phyloP scores from a whole-genome alignment of 1,284 basidiomycete genomes.

The Microbotryum intermedium region DNA sequence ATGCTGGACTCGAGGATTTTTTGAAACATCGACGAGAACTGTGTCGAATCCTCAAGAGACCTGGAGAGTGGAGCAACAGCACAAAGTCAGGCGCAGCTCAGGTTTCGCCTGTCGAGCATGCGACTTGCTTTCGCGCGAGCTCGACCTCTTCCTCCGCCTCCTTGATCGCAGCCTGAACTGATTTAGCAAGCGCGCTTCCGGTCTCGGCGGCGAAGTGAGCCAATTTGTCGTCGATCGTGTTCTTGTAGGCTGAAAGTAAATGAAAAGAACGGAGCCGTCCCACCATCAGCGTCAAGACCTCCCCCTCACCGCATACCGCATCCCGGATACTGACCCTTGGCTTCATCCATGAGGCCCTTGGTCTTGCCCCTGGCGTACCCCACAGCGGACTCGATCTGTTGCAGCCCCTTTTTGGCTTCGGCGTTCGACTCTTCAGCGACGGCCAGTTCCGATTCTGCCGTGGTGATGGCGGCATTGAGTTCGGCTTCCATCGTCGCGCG shows the following conservation, averaged over 20 bases:
- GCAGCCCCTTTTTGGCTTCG: constrained; percentile 16
- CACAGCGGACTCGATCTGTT: constrained; percentile 18
- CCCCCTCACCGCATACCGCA: too few relatives aligned
- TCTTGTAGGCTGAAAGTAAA: neutral
- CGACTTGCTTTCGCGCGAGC: neutral
- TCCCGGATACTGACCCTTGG: neutral
- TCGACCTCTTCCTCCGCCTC: constrained; percentile 18
- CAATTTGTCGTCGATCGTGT: constrained; percentile 5
- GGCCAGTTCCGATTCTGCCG: constrained; percentile 9
- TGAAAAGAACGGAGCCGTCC: too few relatives aligned
- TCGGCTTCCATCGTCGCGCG: constrained; percentile 28
- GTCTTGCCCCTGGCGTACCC: constrained; percentile 20
- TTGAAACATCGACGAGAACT: constrained; percentile 44
- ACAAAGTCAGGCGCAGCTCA: neutral
- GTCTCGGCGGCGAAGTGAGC: constrained; percentile 7
- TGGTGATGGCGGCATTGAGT: constrained; percentile 18
- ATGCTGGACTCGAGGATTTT: constrained; percentile 55
- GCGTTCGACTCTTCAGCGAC: constrained; percentile 14
- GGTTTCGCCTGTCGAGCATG: too few relatives aligned
- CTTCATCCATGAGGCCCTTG: constrained; percentile 6
- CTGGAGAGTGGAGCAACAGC: neutral
- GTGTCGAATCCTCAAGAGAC: too few relatives aligned
- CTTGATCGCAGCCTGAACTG: constrained; percentile 14
- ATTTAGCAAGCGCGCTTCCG: too few relatives aligned
- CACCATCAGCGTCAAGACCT: too few relatives aligned